Percentiles rank a stretch among this genome's conserved stretches.
phyloP scores from a whole-genome alignment of 352 stramenopile species.

The Pythium coloratum region DNA sequence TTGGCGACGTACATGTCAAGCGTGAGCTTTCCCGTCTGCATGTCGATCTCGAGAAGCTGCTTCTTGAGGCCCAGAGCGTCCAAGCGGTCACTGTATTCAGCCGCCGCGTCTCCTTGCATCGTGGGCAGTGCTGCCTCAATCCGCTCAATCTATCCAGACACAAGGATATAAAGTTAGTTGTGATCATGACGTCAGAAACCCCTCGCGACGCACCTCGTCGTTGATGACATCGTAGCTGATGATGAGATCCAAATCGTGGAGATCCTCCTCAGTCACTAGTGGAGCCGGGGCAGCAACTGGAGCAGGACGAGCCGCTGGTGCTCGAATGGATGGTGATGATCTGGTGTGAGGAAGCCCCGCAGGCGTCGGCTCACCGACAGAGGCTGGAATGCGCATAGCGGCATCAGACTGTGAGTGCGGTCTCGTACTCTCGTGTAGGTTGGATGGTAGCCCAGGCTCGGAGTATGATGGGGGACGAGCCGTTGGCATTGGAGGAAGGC shows the following conservation, averaged over 20 bases:
- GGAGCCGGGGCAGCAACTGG: too few species aligned
- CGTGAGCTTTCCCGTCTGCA: constrained; percentile 78
- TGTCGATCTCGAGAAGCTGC: constrained; percentile 81
- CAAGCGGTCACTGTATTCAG: constrained; percentile 51
- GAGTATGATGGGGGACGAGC: too few species aligned
- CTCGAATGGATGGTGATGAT: constrained; percentile 1
- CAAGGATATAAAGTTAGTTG: background rate
- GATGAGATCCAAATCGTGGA: constrained; percentile 70
- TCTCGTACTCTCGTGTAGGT: background rate
- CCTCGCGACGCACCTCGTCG: constrained; percentile 55
- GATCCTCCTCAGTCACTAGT: constrained; percentile 38
- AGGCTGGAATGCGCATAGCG: background rate
- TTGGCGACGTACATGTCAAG: constrained; percentile 65
- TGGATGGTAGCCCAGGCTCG: too few species aligned
- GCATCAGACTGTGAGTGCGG: constrained; percentile 16
- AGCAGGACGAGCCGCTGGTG: background rate
- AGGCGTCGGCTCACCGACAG: background rate
- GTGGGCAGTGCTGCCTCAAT: constrained; percentile 54
- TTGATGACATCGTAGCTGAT: constrained; percentile 87
- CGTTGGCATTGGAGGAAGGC: too few species aligned
- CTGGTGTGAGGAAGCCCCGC: background rate
- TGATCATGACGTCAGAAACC: background rate
- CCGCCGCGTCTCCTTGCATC: constrained; percentile 33
- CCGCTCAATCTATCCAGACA: constrained; percentile 49
- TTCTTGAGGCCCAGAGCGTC: constrained; percentile 78